A percentile compares a stretch with the other conserved stretches of the same genome.
These are phyloP conservation scores for Penicillium sp. DNA, from an alignment of 2,329 filamentous ascomycete species.

Conservation along the genomic window DNA sequence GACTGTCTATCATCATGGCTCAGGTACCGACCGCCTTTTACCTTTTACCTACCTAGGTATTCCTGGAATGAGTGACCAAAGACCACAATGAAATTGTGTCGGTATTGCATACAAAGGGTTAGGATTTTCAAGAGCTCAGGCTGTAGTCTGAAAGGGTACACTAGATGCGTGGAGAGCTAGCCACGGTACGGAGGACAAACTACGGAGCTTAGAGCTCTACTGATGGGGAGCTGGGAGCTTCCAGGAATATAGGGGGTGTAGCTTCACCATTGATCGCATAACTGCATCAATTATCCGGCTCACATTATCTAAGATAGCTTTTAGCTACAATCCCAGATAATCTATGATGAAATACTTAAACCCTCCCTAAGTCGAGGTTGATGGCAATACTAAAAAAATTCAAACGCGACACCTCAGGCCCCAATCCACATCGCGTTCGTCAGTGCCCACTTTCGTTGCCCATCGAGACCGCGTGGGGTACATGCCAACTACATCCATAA, in stretches of 20 bases:
- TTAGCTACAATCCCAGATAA: neutral
- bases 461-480: conserved; percentile 8
- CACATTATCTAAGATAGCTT: no score
- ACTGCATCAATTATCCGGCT: no score
- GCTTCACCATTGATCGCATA: neutral
- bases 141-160: no score
- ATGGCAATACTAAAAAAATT: neutral
- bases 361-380: neutral
- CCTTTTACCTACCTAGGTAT: no score
- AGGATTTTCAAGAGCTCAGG: no score
- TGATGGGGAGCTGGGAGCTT: neutral
- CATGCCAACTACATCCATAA: neutral
- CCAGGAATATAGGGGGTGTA: neutral
- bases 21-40: no score
- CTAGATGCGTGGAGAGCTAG: neutral
- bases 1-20: no score
- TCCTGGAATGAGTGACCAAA: no score
- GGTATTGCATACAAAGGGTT: no score
- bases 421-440: conserved; percentile 2
- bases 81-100: no score
- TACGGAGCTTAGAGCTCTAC: neutral
- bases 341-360: neutral
- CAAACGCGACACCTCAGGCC: conserved; percentile 9
- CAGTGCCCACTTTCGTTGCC: conserved; percentile 9
- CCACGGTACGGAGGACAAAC: neutral